Percentiles rank a stretch among this genome's conserved stretches.
Conservation (phyloP, 1,284 basidiomycete species). For the Grifola frondosa region DNA sequence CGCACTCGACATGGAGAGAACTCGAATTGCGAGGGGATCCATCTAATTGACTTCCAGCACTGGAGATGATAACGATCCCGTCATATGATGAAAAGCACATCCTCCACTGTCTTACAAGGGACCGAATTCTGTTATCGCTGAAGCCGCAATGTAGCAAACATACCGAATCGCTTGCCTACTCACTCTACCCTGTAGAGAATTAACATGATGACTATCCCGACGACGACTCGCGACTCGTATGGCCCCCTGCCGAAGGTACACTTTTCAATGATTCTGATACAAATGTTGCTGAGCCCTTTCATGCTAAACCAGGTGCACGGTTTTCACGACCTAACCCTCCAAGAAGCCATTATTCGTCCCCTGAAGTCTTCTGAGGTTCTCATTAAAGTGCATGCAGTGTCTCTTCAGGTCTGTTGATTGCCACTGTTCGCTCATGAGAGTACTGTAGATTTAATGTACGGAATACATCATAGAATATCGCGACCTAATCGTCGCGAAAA, state of each 20-base stretch:
- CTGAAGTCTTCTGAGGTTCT: conserved; percentile 43
- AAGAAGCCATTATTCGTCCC: conserved; percentile 30
- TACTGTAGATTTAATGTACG: no score
- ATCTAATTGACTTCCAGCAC: no score
- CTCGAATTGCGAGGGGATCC: no score
- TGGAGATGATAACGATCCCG: no score
- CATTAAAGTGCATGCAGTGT: conserved; percentile 52
- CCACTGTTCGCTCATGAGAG: neutral
- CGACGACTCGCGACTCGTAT: conserved; percentile 34
- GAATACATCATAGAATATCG: conserved; percentile 37
- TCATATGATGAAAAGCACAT: no score
- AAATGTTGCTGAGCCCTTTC: neutral
- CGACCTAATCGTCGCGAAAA: conserved; percentile 40
- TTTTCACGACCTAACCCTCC: conserved; percentile 34
- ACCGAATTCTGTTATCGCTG: no score
- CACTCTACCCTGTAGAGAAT: neutral
- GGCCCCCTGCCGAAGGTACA: conserved; percentile 28
- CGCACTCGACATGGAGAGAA: no score
- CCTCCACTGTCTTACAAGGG: no score
- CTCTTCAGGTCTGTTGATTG: conserved; percentile 36
- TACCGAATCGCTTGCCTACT: neutral
- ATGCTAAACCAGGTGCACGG: conserved; percentile 24
- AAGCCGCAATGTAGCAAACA: neutral
- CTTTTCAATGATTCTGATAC: no score
- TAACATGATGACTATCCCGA: conserved; percentile 27